A percentile compares a stretch with the other conserved stretches of the same genome.
These are phyloP conservation scores for Bauhinia variegata DNA, from an alignment of 306 rosid species.

Conservation along the genomic window DNA sequence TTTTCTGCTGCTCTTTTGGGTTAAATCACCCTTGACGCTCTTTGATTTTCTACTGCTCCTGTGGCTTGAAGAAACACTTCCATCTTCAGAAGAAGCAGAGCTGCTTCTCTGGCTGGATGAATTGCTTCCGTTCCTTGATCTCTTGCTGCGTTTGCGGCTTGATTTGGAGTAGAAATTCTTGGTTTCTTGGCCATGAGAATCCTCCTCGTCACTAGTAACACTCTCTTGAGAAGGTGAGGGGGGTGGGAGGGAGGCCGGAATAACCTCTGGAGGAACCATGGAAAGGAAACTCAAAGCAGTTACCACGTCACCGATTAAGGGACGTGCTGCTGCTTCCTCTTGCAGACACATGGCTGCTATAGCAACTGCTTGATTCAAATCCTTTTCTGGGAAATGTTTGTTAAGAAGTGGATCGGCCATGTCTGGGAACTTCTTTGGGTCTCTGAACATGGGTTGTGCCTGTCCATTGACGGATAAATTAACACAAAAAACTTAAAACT, in stretches of 20 bases:
- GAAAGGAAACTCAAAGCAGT: constrained; percentile 79
- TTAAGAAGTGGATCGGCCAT: constrained; percentile 74
- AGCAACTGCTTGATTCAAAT: constrained; percentile 88
- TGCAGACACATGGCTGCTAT: constrained; percentile 94
- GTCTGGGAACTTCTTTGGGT: constrained; percentile 73
- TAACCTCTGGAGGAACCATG: constrained; percentile 37
- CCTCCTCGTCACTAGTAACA: constrained; percentile 11
- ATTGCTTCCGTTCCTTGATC: constrained; percentile 32
- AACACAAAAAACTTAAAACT: too few species aligned
- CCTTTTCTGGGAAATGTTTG: constrained; percentile 72
- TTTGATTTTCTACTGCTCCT: constrained; percentile 32
- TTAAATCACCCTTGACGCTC: constrained; percentile 13
- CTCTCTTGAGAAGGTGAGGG: constrained; percentile 18
- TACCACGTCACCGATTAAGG: constrained; percentile 83
- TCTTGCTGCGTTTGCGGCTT: constrained; percentile 42
- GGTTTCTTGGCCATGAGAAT: too few species aligned
- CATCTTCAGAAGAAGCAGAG: constrained; percentile 40
- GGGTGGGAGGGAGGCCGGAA: constrained; percentile 31
- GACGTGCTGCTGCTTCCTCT: constrained; percentile 84
- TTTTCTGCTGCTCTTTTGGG: too few species aligned
- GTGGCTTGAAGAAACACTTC: constrained; percentile 38
- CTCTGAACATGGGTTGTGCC: constrained; percentile 84
- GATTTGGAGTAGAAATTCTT: constrained; percentile 40
- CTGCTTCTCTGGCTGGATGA: constrained; percentile 32
- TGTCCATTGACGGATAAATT: too few species aligned